phyloP scores from a whole-genome alignment of 2,329 filamentous ascomycete species.

The Pezicula neosporulosa region DNA sequence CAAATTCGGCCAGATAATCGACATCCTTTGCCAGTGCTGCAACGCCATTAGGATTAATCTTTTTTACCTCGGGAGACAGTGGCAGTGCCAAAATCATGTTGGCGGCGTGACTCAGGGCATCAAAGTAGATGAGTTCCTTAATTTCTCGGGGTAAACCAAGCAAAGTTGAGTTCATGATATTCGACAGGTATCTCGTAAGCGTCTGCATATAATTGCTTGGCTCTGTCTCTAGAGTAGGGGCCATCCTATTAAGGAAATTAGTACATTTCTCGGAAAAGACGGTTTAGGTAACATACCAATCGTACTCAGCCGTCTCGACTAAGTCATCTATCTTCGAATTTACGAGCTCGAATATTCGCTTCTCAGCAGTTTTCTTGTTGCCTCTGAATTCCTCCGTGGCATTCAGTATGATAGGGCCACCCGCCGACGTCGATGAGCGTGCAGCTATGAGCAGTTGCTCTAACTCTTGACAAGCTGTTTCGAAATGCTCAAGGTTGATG shows the following conservation, averaged over 20 bases:
- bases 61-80: conserved; percentile 72
- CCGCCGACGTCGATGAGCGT: conserved; percentile 75
- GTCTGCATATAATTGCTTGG: conserved; percentile 96
- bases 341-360: conserved; percentile 96
- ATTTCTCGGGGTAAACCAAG: conserved; percentile 92
- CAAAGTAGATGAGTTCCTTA: conserved; percentile 97
- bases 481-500: conserved; percentile 96
- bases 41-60: conserved; percentile 86
- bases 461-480: conserved; percentile 85
- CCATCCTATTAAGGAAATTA: conserved; percentile 39
- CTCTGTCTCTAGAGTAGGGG: conserved; percentile 59
- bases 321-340: conserved; percentile 99
- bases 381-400: conserved; percentile 84
- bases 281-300: conserved; percentile 57
- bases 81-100: conserved; percentile 67
- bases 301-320: conserved; percentile 94
- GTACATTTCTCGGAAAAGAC: conserved; percentile 14
- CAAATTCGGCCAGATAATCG: conserved; percentile 78
- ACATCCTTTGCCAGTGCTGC: conserved; percentile 79
- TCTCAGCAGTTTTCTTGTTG: conserved; percentile 94
- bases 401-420: conserved; percentile 72
- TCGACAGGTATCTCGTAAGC: conserved; percentile 84
- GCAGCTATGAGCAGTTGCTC: conserved; percentile 83
- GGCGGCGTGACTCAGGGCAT: conserved; percentile 86
- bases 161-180: conserved; percentile 94